These are phyloP conservation scores for Penicillium parvum DNA, from an alignment of 495 filamentous ascomycete genomes.

Conservation along the genomic window DNA sequence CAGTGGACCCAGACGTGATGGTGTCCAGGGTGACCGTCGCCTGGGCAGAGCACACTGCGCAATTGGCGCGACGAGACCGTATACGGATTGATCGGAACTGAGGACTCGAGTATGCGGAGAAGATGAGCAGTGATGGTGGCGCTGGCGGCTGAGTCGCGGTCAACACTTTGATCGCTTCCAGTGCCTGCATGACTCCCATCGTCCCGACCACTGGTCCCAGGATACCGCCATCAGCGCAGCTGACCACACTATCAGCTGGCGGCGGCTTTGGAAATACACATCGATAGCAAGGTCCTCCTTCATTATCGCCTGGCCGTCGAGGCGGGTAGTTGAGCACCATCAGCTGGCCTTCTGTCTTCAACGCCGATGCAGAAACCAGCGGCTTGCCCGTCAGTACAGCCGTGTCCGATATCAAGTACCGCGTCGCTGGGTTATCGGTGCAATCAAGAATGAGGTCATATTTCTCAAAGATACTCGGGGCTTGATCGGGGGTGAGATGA, in stretches of 20 bases:
- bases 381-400: slow-evolving; percentile 75
- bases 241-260: slow-evolving; percentile 68
- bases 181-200: slow-evolving; percentile 89
- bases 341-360: slow-evolving; percentile 84
- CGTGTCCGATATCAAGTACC: slow-evolving; percentile 89
- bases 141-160: slow-evolving; percentile 30
- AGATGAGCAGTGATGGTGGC: slow-evolving; percentile 55
- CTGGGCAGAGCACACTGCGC: slow-evolving; percentile 67
- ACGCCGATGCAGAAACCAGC: slow-evolving; percentile 80
- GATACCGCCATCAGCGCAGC: slow-evolving; percentile 89
- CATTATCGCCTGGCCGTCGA: slow-evolving; percentile 40
- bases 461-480: slow-evolving; percentile 53
- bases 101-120: slow-evolving; percentile 65
- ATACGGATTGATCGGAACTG: slow-evolving; percentile 72
- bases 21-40: slow-evolving; percentile 58
- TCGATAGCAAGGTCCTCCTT: slow-evolving; percentile 79
- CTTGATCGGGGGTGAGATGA: slow-evolving; percentile 61
- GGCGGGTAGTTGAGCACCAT: slow-evolving; percentile 65
- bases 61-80: slow-evolving; percentile 58
- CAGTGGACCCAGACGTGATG: slow-evolving; percentile 58
- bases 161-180: slow-evolving; percentile 84
- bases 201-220: slow-evolving; percentile 87
- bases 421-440: slow-evolving; percentile 84
- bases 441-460: slow-evolving; percentile 93
- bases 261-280: slow-evolving; percentile 90